Conservation (phyloP, 2,329 filamentous ascomycete genomes). For the Aspergillus sp. region DNA sequence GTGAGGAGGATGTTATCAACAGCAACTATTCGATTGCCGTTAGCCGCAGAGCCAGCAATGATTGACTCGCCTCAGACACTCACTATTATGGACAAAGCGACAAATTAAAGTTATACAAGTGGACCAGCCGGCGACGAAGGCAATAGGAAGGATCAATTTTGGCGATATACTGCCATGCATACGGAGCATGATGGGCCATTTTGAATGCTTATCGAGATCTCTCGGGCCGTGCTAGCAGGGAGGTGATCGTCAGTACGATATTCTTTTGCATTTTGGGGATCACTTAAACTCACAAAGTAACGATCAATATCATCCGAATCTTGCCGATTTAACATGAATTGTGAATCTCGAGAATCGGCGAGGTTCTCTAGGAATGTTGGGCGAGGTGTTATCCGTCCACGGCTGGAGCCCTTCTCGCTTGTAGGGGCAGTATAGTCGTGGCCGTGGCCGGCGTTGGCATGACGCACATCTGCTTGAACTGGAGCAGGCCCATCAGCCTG, state of each 20-base stretch:
- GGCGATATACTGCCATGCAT: constrained; percentile 74
- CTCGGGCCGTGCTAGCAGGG: constrained; percentile 50
- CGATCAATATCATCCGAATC: constrained; percentile 55
- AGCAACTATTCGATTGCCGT: constrained; percentile 2
- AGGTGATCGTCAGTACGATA: neutral
- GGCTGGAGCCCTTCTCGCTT: constrained; percentile 24
- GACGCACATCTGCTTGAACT: constrained; percentile 18
- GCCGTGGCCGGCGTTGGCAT: constrained; percentile 9
- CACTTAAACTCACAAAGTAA: constrained; percentile 53
- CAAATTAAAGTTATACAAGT: constrained; percentile 63
- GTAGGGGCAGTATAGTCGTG: neutral
- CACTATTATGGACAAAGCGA: constrained; percentile 43
- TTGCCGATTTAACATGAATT: constrained; percentile 29
- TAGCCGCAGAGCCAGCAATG: constrained; percentile 5
- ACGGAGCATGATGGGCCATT: constrained; percentile 73
- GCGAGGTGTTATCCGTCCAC: constrained; percentile 28
- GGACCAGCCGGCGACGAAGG: constrained; percentile 64
- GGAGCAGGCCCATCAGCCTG: constrained; percentile 19
- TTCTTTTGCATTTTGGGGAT: neutral
- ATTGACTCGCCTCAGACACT: constrained; percentile 14
- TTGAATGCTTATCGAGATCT: constrained; percentile 71
- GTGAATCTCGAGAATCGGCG: constrained; percentile 30
- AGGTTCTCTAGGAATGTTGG: constrained; percentile 36
- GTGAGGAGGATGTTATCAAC: constrained; percentile 71
- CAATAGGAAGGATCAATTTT: constrained; percentile 69